Evolutionary conservation across 129 eudicot species (phyloP).

Genomic region (Logfia minima): DNA sequence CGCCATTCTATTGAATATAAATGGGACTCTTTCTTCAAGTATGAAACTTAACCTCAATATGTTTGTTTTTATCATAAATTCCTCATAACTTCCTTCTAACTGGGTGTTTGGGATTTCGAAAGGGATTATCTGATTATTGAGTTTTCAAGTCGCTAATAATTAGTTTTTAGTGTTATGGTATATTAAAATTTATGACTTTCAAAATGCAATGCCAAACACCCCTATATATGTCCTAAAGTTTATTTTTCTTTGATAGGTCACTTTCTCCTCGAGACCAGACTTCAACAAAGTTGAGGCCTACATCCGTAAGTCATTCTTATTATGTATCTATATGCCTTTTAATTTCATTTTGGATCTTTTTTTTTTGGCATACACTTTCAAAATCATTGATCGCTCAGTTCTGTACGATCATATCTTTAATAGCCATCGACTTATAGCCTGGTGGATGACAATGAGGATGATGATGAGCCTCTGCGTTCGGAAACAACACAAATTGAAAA

Average conservation of each 20-base stretch:
- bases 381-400: neutral
- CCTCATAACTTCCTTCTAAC: neutral
- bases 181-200: neutral
- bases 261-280: constrained; percentile 30
- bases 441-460: constrained; percentile 66
- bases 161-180: neutral
- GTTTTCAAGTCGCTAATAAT: neutral
- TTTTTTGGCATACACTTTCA: neutral
- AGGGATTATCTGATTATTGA: neutral
- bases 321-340: constrained; percentile 1
- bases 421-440: constrained; percentile 44
- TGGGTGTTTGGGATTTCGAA: neutral
- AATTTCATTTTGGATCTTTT: constrained; percentile 6
- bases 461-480: constrained; percentile 44
- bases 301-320: constrained; percentile 41
- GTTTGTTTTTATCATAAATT: neutral
- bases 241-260: constrained; percentile 27
- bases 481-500: constrained; percentile 30
- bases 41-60: constrained; percentile 16
- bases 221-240: neutral
- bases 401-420: constrained; percentile 6
- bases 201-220: neutral
- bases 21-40: constrained; percentile 37
- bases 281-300: constrained; percentile 35
- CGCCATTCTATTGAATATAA: constrained; percentile 14